Percentiles rank a stretch among this genome's conserved stretches.
Conservation (phyloP, 2,329 filamentous ascomycete species). For the Pyrenophora seminiperda region DNA sequence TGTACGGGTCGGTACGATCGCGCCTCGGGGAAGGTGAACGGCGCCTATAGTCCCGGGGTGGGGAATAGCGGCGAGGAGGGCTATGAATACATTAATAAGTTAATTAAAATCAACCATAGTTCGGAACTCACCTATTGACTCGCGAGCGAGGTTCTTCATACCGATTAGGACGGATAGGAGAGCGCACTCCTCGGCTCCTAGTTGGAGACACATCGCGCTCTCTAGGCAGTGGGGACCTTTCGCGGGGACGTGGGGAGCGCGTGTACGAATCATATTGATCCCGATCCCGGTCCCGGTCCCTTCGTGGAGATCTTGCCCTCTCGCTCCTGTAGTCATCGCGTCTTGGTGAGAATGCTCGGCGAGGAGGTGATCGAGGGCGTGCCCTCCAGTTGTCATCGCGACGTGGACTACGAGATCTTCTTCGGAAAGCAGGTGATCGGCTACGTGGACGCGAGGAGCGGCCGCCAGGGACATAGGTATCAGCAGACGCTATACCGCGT, state of each 20-base stretch:
- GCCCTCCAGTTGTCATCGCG: conserved; percentile 52
- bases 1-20: conserved; percentile 55
- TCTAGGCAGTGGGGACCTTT: conserved; percentile 52
- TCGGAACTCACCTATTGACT: conserved; percentile 37
- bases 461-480: conserved; percentile 49
- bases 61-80: conserved; percentile 51
- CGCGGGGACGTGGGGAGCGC: conserved; percentile 50
- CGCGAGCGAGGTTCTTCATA: conserved; percentile 55
- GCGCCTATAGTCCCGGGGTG: conserved; percentile 55
- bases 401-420: conserved; percentile 49
- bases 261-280: conserved; percentile 47
- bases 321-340: conserved; percentile 45
- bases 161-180: conserved; percentile 48
- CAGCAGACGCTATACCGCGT: conserved; percentile 44
- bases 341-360: conserved; percentile 48
- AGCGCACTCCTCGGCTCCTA: conserved; percentile 53
- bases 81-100: conserved; percentile 24
- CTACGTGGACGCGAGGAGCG: conserved; percentile 45
- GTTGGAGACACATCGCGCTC: conserved; percentile 55
- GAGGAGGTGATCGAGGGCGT: conserved; percentile 56
- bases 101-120: not conserved
- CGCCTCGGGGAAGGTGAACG: conserved; percentile 60
- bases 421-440: conserved; percentile 47
- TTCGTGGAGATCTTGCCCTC: conserved; percentile 48
- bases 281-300: conserved; percentile 50